Evolutionary conservation across 208 protist species (phyloP).

Genomic region (Leptomonas pyrrhocoris): DNA sequence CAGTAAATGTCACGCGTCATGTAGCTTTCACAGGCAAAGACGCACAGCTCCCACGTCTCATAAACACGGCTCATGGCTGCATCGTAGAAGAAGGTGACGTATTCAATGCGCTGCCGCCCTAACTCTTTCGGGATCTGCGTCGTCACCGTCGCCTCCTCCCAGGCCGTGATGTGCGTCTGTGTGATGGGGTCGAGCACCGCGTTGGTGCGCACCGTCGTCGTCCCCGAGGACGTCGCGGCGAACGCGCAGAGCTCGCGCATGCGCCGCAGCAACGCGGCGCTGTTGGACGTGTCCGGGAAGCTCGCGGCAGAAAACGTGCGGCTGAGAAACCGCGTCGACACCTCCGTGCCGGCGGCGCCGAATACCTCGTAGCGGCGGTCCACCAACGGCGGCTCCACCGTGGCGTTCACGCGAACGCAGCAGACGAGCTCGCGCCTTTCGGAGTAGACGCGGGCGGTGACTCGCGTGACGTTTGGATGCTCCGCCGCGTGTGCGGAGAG

Average conservation of each 20-base stretch:
- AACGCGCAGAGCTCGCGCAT: conserved; percentile 76
- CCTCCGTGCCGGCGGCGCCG: conserved; percentile 58
- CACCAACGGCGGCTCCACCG: conserved; percentile 66
- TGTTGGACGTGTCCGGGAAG: conserved; percentile 50
- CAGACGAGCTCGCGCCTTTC: conserved; percentile 68
- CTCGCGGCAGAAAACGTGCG: conserved; percentile 63
- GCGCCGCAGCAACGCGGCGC: conserved; percentile 49
- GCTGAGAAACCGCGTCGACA: conserved; percentile 69
- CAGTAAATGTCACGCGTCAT: conserved; percentile 79
- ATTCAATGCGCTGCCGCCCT: conserved; percentile 69
- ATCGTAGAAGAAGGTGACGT: conserved; percentile 82
- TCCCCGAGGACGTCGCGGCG: conserved; percentile 41
- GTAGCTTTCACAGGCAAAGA: conserved; percentile 75
- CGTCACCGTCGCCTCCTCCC: conserved; percentile 78
- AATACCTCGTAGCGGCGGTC: conserved; percentile 88
- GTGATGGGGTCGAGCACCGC: conserved; percentile 86
- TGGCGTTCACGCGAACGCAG: conserved; percentile 61
- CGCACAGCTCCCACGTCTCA: conserved; percentile 86
- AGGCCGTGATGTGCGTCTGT: conserved; percentile 78
- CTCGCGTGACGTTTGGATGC: conserved; percentile 1
- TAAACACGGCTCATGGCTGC: conserved; percentile 68
- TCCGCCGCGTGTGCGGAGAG: conserved; percentile 22
- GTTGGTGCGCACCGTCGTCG: conserved; percentile 67
- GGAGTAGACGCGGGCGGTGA: conserved; percentile 69
- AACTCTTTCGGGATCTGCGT: conserved; percentile 56